Evolutionary conservation across 2,329 filamentous ascomycete species (phyloP).

Genomic region (Fusarium cicatricum): DNA sequence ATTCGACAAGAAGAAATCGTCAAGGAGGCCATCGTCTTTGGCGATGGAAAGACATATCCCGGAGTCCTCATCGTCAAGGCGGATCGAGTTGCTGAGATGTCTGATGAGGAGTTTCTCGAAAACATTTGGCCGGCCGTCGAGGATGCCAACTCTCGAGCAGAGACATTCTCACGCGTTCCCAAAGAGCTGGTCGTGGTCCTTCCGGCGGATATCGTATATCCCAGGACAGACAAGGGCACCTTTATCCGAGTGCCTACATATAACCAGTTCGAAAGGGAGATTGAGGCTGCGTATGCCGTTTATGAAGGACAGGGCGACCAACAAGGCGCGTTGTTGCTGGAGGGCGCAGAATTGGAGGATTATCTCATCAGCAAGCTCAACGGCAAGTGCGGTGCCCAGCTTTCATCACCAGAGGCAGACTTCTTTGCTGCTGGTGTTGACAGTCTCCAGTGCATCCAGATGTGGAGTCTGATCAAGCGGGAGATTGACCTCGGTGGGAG

Average conservation of each 20-base stretch:
- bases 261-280: conserved; percentile 52
- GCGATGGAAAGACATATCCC: conserved; percentile 59
- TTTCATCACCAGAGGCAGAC: conserved; percentile 47
- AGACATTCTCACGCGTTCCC: conserved; percentile 61
- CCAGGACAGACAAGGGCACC: conserved; percentile 62
- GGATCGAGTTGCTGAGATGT: conserved; percentile 51
- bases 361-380: conserved; percentile 38
- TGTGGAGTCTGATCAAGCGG: conserved; percentile 60
- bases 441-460: conserved; percentile 64
- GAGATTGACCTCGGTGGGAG: conserved; percentile 58
- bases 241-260: conserved; percentile 62
- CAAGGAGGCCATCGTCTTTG: conserved; percentile 65
- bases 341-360: conserved; percentile 39
- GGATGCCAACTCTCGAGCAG: conserved; percentile 58
- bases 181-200: conserved; percentile 62
- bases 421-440: conserved; percentile 68
- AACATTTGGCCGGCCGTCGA: conserved; percentile 59
- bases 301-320: conserved; percentile 24
- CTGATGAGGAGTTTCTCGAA: conserved; percentile 56
- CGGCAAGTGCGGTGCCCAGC: conserved; percentile 44
- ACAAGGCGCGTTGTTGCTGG: background rate
- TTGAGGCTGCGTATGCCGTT: conserved; percentile 50
- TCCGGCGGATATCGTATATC: conserved; percentile 53
- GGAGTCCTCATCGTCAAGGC: conserved; percentile 63
- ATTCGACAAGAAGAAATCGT: conserved; percentile 62